Base-by-base conservation (phyloP, 176 grass and related monocot genomes). In the Aegilops umbellulata region DNA sequence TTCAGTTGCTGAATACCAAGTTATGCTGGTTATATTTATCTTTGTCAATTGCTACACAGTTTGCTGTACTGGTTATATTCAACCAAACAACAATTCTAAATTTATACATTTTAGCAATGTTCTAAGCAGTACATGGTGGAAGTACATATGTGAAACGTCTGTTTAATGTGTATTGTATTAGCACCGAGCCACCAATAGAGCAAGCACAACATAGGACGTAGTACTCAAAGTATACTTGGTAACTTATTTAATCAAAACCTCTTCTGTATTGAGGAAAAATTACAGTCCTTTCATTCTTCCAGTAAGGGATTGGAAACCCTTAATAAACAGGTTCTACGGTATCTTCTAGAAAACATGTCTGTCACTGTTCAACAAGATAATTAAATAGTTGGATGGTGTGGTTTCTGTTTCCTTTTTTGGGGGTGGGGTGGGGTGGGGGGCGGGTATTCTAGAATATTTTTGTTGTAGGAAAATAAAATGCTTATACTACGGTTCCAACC, bases 31-130 rank as follows among this genome's bases (percentile, higher is more conserved):
- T 74, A 65, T 83, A 20, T 44, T 65, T 76, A 46, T 69, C 58
- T 74, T 24, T 90, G 31, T 39, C 25, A 68, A 36, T 15, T 79
- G 17, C 3, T 63, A 41, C 74, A 23, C 3, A 32, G 44, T 3
- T 70, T 87, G 22, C 24, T 70, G 13, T 79, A 44, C 23, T 44
- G 39, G 2, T 83, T 79, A 73, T 83, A 30, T 44, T 44, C 53
- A 75, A 80, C 0, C 1, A 23, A 65, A 0, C 19, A 15, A 55
- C 7, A 34, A 14, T 55, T 80, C 7, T 34, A 32, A 79, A 4
- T 66, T 41, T 35, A 36, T 27, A 22, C 14, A 3, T 60, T 62
- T 49, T n/a, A 12, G 47, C 17, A 49, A 49, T 81, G 41, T 68
- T 46, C 80, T 76, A 41, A 69, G 60, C 69, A 85, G 6, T 23